Conservation (phyloP, 2,329 filamentous ascomycete genomes). For the Thelonectria blattea region DNA sequence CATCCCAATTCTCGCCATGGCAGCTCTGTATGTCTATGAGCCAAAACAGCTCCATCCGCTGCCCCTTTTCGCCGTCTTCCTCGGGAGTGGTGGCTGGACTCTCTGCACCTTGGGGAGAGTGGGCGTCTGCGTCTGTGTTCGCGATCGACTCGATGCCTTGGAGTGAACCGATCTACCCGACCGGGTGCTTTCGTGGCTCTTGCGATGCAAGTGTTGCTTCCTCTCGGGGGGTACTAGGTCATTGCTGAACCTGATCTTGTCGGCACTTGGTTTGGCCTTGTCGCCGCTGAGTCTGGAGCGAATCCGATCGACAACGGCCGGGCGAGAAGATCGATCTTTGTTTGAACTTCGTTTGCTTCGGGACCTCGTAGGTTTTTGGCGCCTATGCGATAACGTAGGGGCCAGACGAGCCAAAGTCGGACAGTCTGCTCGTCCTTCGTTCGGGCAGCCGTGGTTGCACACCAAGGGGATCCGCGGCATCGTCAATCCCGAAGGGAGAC, state of each 20-base stretch:
- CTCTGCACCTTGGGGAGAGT: neutral
- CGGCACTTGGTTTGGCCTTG: neutral
- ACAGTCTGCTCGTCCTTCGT: neutral
- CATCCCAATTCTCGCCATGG: too few species aligned
- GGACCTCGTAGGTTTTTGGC: neutral
- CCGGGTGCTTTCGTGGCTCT: conserved; percentile 14
- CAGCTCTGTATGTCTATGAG: neutral
- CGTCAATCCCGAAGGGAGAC: conserved; percentile 10
- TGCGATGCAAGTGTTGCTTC: neutral
- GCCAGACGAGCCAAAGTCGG: neutral
- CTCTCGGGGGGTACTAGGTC: neutral
- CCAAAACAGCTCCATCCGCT: conserved; percentile 14
- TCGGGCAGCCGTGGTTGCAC: neutral
- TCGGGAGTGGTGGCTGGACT: neutral
- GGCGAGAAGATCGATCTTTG: neutral
- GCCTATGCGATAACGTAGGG: neutral
- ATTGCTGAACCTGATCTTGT: neutral
- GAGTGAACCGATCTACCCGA: neutral
- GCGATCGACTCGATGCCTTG: neutral
- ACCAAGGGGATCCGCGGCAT: neutral
- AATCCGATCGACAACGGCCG: neutral
- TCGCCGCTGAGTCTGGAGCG: neutral
- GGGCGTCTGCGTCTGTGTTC: neutral
- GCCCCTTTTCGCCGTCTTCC: neutral
- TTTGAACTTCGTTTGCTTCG: neutral